These are phyloP conservation scores for Dryadomyces sulphureus DNA, from an alignment of 2,329 filamentous ascomycete species.

Conservation along the genomic window DNA sequence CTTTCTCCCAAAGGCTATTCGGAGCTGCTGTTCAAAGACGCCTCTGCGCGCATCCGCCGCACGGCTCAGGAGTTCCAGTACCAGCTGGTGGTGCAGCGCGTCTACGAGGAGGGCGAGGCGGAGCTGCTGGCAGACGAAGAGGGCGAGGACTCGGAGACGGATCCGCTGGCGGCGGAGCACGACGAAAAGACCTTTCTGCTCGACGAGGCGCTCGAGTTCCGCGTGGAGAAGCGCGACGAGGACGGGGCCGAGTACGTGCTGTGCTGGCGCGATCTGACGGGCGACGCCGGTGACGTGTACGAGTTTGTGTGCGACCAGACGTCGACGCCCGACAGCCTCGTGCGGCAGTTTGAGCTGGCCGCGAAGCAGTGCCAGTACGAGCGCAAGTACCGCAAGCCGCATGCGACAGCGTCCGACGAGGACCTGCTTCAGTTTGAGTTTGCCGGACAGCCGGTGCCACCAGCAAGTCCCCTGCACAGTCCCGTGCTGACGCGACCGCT, in stretches of 20 bases:
- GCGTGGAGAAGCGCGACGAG: constrained; percentile 53
- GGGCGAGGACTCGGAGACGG: constrained; percentile 63
- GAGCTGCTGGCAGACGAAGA: constrained; percentile 83
- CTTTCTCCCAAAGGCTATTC: constrained; percentile 94
- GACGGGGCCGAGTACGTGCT: constrained; percentile 72
- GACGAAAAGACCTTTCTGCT: constrained; percentile 97
- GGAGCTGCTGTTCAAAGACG: constrained; percentile 97
- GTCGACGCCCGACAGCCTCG: constrained; percentile 39
- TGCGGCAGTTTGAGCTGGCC: constrained; percentile 66
- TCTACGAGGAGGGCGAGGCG: constrained; percentile 94
- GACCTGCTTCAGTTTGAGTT: constrained; percentile 80
- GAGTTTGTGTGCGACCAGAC: constrained; percentile 79
- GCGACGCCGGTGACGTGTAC: constrained; percentile 88
- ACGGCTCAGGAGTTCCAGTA: constrained; percentile 95
- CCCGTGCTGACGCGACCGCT: constrained; percentile 39
- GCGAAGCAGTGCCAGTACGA: constrained; percentile 96
- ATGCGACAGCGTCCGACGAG: constrained; percentile 64
- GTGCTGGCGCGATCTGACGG: constrained; percentile 89
- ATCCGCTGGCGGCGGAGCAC: constrained; percentile 62
- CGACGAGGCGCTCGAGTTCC: constrained; percentile 81
- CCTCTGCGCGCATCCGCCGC: constrained; percentile 76
- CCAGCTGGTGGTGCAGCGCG: constrained; percentile 88
- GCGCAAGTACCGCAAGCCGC: constrained; percentile 72
- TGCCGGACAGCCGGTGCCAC: constrained; percentile 47
- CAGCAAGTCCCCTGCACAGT: constrained; percentile 47